Conservation (phyloP, 2,329 filamentous ascomycete species). For the Apiospora rasikravindrae region DNA sequence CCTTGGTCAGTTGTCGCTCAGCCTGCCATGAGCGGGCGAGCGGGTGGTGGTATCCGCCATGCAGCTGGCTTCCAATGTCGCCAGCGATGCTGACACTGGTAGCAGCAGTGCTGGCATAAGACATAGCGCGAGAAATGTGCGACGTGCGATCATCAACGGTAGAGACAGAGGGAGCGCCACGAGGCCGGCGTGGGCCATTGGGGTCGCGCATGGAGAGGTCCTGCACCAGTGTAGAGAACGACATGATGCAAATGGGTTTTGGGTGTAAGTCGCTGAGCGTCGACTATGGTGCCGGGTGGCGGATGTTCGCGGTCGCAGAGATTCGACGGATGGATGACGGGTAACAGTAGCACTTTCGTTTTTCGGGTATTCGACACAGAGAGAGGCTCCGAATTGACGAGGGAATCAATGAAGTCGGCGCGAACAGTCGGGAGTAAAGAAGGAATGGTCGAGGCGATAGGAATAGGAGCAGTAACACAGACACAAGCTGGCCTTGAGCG, state of each 20-base stretch:
- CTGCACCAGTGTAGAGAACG: conserved; percentile 71
- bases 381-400: not conserved
- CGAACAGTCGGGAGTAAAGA: not conserved
- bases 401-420: not conserved
- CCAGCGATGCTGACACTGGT: conserved; percentile 73
- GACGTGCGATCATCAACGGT: conserved; percentile 66
- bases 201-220: conserved; percentile 66
- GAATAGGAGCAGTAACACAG: not conserved
- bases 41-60: conserved; percentile 82
- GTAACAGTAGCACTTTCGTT: not conserved
- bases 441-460: not conserved
- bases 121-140: conserved; percentile 67
- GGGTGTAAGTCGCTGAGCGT: not conserved
- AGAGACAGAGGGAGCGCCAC: conserved; percentile 53
- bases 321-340: not conserved
- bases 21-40: conserved; percentile 82
- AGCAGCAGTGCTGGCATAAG: conserved; percentile 69
- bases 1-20: conserved; percentile 85
- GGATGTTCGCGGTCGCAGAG: not conserved
- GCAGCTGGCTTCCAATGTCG: conserved; percentile 82
- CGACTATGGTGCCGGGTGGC: not conserved
- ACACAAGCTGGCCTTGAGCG: not conserved
- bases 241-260: conserved; percentile 52
- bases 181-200: conserved; percentile 50
- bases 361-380: not conserved